Percentiles rank a stretch among this genome's conserved stretches.
Evolutionary conservation across 2,329 filamentous ascomycete genomes (phyloP).

Genomic region (Arthroderma sp.): DNA sequence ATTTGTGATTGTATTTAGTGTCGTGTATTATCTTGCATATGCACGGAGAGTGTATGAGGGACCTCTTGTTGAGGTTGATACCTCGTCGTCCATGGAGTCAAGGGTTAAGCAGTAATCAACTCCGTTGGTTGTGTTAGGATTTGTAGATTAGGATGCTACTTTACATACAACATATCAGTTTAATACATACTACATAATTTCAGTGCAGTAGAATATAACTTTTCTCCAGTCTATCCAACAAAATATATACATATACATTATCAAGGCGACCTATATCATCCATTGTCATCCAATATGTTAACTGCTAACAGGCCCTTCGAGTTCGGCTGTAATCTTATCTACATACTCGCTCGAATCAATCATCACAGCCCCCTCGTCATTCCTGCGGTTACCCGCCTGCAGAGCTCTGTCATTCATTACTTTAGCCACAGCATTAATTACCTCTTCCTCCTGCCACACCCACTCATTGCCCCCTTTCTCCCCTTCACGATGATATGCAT

Average conservation of each 20-base stretch:
- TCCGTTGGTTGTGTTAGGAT: neutral
- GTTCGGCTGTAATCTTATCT: slow-evolving; percentile 9
- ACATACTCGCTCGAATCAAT: slow-evolving; percentile 8
- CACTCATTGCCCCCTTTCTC: neutral
- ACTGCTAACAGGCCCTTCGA: slow-evolving; percentile 5
- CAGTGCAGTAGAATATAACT: neutral
- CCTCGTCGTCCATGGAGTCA: neutral
- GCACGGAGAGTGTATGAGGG: slow-evolving; percentile 22
- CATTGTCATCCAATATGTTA: too few species aligned
- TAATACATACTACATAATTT: neutral
- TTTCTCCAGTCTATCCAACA: neutral
- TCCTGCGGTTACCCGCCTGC: neutral
- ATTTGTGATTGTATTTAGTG: slow-evolving; percentile 29
- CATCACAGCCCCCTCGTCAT: neutral
- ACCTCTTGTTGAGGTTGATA: slow-evolving; percentile 18
- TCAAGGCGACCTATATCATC: neutral
- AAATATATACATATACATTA: neutral
- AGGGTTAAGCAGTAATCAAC: neutral
- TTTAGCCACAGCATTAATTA: slow-evolving; percentile 53
- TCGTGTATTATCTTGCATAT: slow-evolving; percentile 29
- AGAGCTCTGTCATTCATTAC: slow-evolving; percentile 42
- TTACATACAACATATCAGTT: neutral
- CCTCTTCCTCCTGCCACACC: slow-evolving; percentile 46
- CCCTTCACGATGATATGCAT: slow-evolving; percentile 52
- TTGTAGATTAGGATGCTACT: neutral